Evolutionary conservation across 2,329 filamentous ascomycete species (phyloP).

Genomic region (Parascedosporium putredinis): DNA sequence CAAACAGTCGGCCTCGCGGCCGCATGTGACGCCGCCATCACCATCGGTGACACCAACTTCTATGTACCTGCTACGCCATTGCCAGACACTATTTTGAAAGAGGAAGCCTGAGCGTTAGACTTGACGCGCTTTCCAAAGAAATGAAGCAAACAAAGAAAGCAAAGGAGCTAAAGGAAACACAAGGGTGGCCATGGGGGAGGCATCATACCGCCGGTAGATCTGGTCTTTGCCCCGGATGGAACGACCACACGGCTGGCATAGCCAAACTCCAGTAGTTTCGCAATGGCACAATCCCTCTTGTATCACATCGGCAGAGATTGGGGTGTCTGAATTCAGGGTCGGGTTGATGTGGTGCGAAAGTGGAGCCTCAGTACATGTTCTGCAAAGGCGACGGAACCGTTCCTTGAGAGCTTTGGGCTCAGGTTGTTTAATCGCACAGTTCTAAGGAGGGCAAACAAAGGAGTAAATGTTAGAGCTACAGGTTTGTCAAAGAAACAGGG

Average conservation of each 20-base stretch:
- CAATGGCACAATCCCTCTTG: slow-evolving; percentile 44
- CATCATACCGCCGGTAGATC: slow-evolving; percentile 46
- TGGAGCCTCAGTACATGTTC: slow-evolving; percentile 62
- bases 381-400: slow-evolving; percentile 73
- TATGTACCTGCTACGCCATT: slow-evolving; percentile 78
- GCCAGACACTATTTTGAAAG: slow-evolving; percentile 85
- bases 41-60: slow-evolving; percentile 81
- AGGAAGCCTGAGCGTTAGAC: not conserved
- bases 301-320: slow-evolving; percentile 46
- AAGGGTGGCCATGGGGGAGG: not conserved
- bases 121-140: too few species aligned
- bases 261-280: slow-evolving; percentile 55
- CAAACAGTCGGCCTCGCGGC: slow-evolving; percentile 66
- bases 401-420: slow-evolving; percentile 55
- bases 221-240: slow-evolving; percentile 51
- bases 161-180: too few species aligned
- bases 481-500: too few species aligned
- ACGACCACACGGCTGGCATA: slow-evolving; percentile 76
- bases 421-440: slow-evolving; percentile 80
- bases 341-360: slow-evolving; percentile 44
- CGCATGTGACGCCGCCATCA: slow-evolving; percentile 79
- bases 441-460: slow-evolving; percentile 41
- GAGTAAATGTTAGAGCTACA: not conserved
- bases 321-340: slow-evolving; percentile 29
- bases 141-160: too few species aligned